These are phyloP conservation scores for Fusarium compactum DNA, from an alignment of 2,329 filamentous ascomycete species.

Conservation along the genomic window DNA sequence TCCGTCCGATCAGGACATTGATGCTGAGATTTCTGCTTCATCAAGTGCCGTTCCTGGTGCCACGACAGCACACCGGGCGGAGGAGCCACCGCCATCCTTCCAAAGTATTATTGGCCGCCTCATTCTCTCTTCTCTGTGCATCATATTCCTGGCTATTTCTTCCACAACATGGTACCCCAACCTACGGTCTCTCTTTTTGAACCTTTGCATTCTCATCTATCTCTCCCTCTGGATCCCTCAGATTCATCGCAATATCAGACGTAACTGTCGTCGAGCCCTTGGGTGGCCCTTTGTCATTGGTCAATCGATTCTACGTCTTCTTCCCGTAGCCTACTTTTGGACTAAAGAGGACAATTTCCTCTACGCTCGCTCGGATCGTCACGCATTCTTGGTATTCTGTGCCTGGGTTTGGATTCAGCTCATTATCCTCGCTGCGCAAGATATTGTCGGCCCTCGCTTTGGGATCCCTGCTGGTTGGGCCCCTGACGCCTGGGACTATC, in stretches of 20 bases:
- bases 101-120: conserved; percentile 69
- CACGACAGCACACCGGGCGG: conserved; percentile 43
- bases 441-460: conserved; percentile 88
- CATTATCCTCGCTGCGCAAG: conserved; percentile 81
- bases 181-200: conserved; percentile 68
- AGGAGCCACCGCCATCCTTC: conserved; percentile 57
- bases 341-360: conserved; percentile 82
- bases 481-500: conserved; percentile 91
- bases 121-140: conserved; percentile 65
- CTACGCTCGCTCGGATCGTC: conserved; percentile 77
- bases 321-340: conserved; percentile 90
- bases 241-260: conserved; percentile 88
- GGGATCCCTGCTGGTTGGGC: conserved; percentile 78
- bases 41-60: conserved; percentile 53
- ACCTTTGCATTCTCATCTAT: conserved; percentile 77
- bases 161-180: conserved; percentile 71
- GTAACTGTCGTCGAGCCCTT: conserved; percentile 92
- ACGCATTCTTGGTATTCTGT: conserved; percentile 68
- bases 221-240: conserved; percentile 94
- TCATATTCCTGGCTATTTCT: conserved; percentile 70
- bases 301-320: conserved; percentile 80
- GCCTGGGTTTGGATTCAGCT: conserved; percentile 92
- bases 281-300: conserved; percentile 91
- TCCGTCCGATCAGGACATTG: conserved; percentile 73
- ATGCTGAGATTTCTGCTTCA: conserved; percentile 67